These are phyloP conservation scores for Cyberlindnera euphorbiiphila DNA, from an alignment of 805 yeast genomes.

Conservation along the genomic window DNA sequence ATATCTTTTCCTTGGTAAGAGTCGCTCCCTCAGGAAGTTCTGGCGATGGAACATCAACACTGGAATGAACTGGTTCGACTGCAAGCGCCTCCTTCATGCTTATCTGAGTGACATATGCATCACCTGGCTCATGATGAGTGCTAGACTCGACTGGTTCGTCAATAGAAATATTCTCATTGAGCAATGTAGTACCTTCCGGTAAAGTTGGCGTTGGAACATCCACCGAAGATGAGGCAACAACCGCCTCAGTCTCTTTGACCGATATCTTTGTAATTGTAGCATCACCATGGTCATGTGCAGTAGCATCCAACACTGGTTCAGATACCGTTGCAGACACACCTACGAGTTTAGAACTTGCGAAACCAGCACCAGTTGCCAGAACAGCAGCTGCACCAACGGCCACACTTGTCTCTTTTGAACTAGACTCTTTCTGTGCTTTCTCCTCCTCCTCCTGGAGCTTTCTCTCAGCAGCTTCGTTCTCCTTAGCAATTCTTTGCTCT, in stretches of 20 bases:
- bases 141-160: not conserved
- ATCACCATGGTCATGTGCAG: conserved; percentile 3
- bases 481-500: conserved; percentile 4
- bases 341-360: conserved; percentile 11
- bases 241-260: not conserved
- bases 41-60: conserved; percentile 1
- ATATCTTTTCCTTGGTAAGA: conserved; percentile 1
- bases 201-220: conserved; percentile 3
- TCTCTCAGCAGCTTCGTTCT: conserved; percentile 8
- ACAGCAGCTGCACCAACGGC: conserved; percentile 18
- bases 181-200: conserved; percentile 2
- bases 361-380: conserved; percentile 15
- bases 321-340: conserved; percentile 10
- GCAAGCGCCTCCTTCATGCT: not conserved
- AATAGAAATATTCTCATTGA: conserved; percentile 2
- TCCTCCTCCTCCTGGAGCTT: no score
- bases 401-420: conserved; percentile 5
- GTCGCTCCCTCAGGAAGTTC: conserved; percentile 2
- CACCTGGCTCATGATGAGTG: not conserved
- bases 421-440: conserved; percentile 6
- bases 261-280: not conserved
- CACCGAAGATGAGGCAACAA: not conserved
- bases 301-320: conserved; percentile 1
- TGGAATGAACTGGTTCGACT: not conserved
- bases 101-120: conserved; percentile 1